Percentiles rank a stretch among this genome's conserved stretches.
phyloP scores from a whole-genome alignment of 805 yeast species.

The Saccharomyces kudriavzevii region DNA sequence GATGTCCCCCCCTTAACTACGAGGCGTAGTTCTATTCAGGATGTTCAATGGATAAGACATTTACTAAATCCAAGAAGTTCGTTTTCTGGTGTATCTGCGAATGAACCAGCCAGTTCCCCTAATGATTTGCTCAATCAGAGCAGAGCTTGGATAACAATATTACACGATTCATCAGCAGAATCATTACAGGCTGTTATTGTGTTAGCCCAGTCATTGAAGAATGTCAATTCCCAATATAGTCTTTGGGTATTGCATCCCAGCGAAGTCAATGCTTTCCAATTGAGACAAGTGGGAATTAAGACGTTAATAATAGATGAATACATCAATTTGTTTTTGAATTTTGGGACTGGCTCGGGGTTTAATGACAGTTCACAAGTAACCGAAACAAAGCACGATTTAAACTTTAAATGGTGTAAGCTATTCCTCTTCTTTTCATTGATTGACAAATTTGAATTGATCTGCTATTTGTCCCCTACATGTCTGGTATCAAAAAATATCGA shows the following conservation, averaged over 20 bases:
- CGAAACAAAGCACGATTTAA: background rate
- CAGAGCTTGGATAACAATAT: constrained; percentile 26
- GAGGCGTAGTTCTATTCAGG: constrained; percentile 27
- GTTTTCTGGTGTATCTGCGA: constrained; percentile 23
- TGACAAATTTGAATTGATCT: constrained; percentile 20
- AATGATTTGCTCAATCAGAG: background rate
- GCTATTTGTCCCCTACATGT: constrained; percentile 27
- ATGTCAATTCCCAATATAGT: constrained; percentile 18
- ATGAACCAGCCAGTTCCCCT: constrained; percentile 11
- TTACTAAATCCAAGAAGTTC: constrained; percentile 31
- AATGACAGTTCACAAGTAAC: background rate
- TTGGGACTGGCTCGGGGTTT: background rate
- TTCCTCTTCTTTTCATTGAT: constrained; percentile 19
- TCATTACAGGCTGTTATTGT: constrained; percentile 20
- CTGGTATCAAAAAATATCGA: constrained; percentile 25
- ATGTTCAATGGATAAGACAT: constrained; percentile 28
- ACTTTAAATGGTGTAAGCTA: constrained; percentile 11
- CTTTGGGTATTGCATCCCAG: constrained; percentile 19
- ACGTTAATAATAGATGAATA: constrained; percentile 5
- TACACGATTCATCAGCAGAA: constrained; percentile 16
- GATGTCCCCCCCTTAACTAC: constrained; percentile 4
- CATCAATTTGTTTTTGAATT: background rate
- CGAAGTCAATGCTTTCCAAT: constrained; percentile 11
- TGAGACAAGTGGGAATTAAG: constrained; percentile 10
- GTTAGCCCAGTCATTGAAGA: constrained; percentile 17